These are phyloP conservation scores for Chlamydomonas sp. DNA, from an alignment of 139 green algal species.

Conservation along the genomic window DNA sequence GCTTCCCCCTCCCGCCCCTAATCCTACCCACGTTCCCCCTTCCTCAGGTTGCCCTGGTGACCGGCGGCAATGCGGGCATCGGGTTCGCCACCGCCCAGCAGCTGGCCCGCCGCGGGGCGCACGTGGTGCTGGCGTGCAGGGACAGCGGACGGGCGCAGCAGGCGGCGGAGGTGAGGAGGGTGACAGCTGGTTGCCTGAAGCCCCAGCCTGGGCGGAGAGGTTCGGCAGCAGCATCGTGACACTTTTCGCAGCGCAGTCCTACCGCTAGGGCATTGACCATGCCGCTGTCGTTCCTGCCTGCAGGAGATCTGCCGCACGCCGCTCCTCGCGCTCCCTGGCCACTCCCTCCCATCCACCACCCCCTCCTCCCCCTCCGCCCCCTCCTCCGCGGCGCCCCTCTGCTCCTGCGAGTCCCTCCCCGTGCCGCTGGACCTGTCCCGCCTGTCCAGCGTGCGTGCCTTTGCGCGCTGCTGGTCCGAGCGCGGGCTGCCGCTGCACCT, in stretches of 20 bases:
- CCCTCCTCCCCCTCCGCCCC: neutral
- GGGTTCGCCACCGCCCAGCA: conserved; percentile 57
- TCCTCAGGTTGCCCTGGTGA: conserved; percentile 62
- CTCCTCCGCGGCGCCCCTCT: neutral
- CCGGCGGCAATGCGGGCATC: conserved; percentile 66
- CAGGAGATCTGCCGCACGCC: neutral
- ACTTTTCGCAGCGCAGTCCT: neutral
- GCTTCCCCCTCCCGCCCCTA: too few species aligned
- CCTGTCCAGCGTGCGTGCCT: neutral
- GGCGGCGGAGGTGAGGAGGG: conserved; percentile 34
- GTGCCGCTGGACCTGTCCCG: neutral
- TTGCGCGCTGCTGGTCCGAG: conserved; percentile 25
- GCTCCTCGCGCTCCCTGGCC: conserved; percentile 10
- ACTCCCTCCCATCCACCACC: neutral
- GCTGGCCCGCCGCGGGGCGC: conserved; percentile 52
- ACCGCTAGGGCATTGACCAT: neutral
- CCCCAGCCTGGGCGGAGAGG: too few species aligned
- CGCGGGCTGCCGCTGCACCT: conserved; percentile 56
- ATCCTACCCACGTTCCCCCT: too few species aligned
- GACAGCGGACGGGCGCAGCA: conserved; percentile 16
- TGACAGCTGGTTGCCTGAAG: too few species aligned
- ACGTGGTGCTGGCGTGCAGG: conserved; percentile 64
- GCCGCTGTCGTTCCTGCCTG: neutral
- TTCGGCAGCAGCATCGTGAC: too few species aligned
- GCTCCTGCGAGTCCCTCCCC: neutral